Evolutionary conservation across 2,329 filamentous ascomycete genomes (phyloP).

Genomic region (Xylaria arbuscula): DNA sequence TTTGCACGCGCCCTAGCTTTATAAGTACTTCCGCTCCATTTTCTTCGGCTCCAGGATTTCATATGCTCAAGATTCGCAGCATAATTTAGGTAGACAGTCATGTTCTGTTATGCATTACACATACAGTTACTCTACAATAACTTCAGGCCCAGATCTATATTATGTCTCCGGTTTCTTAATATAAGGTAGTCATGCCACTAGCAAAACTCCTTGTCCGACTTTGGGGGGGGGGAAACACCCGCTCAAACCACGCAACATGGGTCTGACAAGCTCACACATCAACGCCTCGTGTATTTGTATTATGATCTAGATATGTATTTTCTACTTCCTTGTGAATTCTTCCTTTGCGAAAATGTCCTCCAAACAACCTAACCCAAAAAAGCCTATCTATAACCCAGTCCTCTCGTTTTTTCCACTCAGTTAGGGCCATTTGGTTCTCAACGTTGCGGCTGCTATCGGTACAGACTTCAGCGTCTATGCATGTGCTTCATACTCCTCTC

Average conservation of each 20-base stretch:
- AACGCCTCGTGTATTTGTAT: constrained; percentile 14
- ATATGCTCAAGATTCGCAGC: too few relatives aligned
- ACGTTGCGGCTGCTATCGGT: not conserved
- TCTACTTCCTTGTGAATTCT: constrained; percentile 14
- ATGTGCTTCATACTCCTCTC: constrained; percentile 52
- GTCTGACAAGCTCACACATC: not conserved
- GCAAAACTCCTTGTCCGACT: not conserved
- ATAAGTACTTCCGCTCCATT: too few relatives aligned
- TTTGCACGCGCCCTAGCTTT: too few relatives aligned
- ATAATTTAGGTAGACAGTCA: too few relatives aligned
- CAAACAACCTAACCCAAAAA: constrained; percentile 13
- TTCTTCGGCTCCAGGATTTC: too few relatives aligned
- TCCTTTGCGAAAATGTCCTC: constrained; percentile 8
- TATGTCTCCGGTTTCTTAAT: not conserved
- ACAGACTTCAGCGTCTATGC: constrained; percentile 11
- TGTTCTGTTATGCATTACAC: not conserved
- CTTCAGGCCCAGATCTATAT: not conserved
- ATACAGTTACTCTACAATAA: not conserved
- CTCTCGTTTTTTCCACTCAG: not conserved
- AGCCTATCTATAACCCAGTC: not conserved
- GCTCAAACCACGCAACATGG: not conserved
- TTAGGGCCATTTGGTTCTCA: not conserved
- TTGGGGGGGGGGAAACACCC: not conserved
- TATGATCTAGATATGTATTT: constrained; percentile 4
- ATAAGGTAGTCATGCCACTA: not conserved